Evolutionary conservation across 306 rosid genomes (phyloP).

Genomic region (Benincasa hispida): DNA sequence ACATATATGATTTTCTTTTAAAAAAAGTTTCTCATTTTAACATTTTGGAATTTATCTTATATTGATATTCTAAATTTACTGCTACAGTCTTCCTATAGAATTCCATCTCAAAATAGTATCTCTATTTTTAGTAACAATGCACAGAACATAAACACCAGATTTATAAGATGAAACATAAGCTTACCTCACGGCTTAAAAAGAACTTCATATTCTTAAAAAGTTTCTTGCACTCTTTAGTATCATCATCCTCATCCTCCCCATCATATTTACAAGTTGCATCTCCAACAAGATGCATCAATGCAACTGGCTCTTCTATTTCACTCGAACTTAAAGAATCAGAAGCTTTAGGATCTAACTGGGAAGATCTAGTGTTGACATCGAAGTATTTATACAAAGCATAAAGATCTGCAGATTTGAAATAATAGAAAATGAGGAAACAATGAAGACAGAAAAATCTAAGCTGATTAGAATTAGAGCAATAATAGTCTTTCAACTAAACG

Average conservation of each 20-base stretch:
- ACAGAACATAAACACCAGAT: not conserved
- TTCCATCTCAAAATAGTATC: not conserved
- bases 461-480: not conserved
- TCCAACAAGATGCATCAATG: conserved; percentile 66
- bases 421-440: not conserved
- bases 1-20: not conserved
- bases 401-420: conserved; percentile 34
- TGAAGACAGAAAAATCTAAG: not conserved
- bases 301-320: conserved; percentile 56
- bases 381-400: conserved; percentile 71
- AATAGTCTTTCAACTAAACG: not conserved
- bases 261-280: conserved; percentile 35
- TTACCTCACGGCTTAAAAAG: conserved; percentile 88
- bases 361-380: conserved; percentile 24
- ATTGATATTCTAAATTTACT: not conserved
- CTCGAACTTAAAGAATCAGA: conserved; percentile 29
- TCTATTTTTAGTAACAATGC: not conserved
- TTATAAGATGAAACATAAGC: conserved; percentile 9
- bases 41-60: not conserved
- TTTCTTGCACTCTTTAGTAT: conserved; percentile 55
- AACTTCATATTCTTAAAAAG: conserved; percentile 69
- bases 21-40: not conserved
- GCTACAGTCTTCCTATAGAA: not conserved
- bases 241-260: conserved; percentile 52
- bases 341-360: conserved; percentile 29